These are phyloP conservation scores for Neofusicoccum cordaticola DNA, from an alignment of 2,329 filamentous ascomycete genomes.

Conservation along the genomic window DNA sequence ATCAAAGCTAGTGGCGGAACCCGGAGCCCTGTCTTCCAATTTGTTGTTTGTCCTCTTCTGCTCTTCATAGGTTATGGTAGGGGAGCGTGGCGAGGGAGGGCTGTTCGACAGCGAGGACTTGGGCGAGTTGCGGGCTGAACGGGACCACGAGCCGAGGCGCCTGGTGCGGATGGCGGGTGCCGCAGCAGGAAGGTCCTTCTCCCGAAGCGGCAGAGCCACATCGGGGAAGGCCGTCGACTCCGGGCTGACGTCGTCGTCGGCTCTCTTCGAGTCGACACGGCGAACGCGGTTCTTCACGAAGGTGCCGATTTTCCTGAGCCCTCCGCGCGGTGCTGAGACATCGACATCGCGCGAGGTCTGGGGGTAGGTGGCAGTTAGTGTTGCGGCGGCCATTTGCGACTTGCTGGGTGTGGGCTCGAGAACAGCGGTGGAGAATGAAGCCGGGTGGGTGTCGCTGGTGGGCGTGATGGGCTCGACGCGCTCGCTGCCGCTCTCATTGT, in stretches of 20 bases:
- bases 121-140: conserved; percentile 36
- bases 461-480: conserved; percentile 40
- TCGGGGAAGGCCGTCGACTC: neutral
- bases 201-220: neutral
- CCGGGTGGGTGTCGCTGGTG: conserved; percentile 28
- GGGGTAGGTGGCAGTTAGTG: neutral
- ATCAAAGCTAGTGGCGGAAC: neutral
- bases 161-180: conserved; percentile 22
- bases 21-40: neutral
- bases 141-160: conserved; percentile 37
- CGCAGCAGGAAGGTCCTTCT: neutral
- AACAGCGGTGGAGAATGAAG: neutral
- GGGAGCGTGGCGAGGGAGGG: conserved; percentile 37
- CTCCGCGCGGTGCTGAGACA: neutral
- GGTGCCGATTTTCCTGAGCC: conserved; percentile 23
- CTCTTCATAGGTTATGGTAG: conserved; percentile 31
- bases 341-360: neutral
- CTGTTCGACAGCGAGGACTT: conserved; percentile 36
- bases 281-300: conserved; percentile 34
- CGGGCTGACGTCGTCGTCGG: neutral
- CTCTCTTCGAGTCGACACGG: conserved; percentile 20
- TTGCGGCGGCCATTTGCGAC: conserved; percentile 25
- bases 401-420: conserved; percentile 7
- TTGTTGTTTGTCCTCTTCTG: neutral
- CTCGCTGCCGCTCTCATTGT: conserved; percentile 35